Evolutionary conservation across 768 basidiomycete species (phyloP).

Genomic region (Kwoniella mangroviensis): DNA sequence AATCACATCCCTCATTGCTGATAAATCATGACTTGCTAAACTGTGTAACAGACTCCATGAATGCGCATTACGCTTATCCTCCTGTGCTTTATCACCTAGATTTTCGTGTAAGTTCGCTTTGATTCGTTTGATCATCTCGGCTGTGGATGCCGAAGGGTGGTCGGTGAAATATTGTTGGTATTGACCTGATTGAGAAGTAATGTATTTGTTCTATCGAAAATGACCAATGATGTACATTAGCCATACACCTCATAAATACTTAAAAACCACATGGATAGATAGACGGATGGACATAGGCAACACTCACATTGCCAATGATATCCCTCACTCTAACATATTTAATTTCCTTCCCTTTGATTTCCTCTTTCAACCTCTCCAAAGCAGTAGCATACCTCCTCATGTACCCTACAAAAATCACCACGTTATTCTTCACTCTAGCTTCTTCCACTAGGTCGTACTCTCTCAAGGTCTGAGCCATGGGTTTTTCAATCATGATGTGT

Average conservation of each 20-base stretch:
- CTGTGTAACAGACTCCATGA: constrained; percentile 42
- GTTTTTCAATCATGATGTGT: constrained; percentile 55
- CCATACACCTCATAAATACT: too few species aligned
- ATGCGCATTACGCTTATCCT: constrained; percentile 14
- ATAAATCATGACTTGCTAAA: constrained; percentile 47
- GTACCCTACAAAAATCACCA: constrained; percentile 49
- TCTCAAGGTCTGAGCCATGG: constrained; percentile 43
- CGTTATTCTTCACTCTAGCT: constrained; percentile 36
- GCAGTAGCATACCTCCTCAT: constrained; percentile 54
- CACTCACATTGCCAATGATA: constrained; percentile 47
- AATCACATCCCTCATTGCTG: constrained; percentile 47
- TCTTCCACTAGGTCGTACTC: constrained; percentile 44
- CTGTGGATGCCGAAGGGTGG: constrained; percentile 24
- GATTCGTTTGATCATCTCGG: constrained; percentile 17
- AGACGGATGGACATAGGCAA: not conserved
- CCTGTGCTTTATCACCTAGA: constrained; percentile 22
- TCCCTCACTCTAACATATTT: constrained; percentile 46
- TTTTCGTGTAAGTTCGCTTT: constrained; percentile 27
- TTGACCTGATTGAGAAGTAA: constrained; percentile 44
- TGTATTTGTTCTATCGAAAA: constrained; percentile 31
- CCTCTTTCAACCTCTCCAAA: constrained; percentile 41
- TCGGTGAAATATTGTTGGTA: constrained; percentile 37
- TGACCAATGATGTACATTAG: not conserved
- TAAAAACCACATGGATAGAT: too few species aligned
- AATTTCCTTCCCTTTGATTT: constrained; percentile 38